A percentile compares a stretch with the other conserved stretches of the same genome.
These are phyloP conservation scores for Lenwebbia sp. DNA, from an alignment of 345 rosid genomes.

Conservation along the genomic window DNA sequence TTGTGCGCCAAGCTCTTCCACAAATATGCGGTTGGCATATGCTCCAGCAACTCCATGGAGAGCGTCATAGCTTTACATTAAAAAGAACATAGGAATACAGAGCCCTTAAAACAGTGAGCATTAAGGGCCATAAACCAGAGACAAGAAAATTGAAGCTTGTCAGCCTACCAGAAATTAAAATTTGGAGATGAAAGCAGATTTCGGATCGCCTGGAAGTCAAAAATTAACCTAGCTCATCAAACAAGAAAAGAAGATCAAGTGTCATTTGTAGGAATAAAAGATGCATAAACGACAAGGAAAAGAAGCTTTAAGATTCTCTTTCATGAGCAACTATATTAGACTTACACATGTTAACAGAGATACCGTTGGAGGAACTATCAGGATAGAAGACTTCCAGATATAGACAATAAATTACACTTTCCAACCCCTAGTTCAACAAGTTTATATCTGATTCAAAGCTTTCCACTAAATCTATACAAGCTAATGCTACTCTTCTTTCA, in stretches of 20 bases:
- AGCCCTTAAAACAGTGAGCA: neutral
- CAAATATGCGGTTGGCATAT: slow-evolving; percentile 83
- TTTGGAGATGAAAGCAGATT: slow-evolving; percentile 82
- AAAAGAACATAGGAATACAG: neutral
- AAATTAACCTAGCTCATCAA: slow-evolving; percentile 62
- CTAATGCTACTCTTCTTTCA: neutral
- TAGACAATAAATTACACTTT: neutral
- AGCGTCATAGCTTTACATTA: slow-evolving; percentile 70
- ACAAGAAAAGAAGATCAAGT: neutral
- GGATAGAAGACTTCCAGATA: neutral
- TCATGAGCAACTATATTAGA: neutral
- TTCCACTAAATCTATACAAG: neutral
- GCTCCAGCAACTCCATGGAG: slow-evolving; percentile 98
- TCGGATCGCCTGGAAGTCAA: slow-evolving; percentile 72
- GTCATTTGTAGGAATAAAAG: neutral
- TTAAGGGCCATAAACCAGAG: neutral
- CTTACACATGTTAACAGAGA: neutral
- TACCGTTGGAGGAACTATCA: neutral
- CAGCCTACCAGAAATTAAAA: slow-evolving; percentile 75
- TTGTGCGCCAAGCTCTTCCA: slow-evolving; percentile 91
- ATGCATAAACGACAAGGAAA: neutral
- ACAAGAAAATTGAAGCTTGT: neutral
- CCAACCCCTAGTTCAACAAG: neutral
- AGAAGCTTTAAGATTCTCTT: neutral
- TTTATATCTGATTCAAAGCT: neutral